Conservation (phyloP, 495 filamentous ascomycete species). For the Neurospora cerealis region DNA sequence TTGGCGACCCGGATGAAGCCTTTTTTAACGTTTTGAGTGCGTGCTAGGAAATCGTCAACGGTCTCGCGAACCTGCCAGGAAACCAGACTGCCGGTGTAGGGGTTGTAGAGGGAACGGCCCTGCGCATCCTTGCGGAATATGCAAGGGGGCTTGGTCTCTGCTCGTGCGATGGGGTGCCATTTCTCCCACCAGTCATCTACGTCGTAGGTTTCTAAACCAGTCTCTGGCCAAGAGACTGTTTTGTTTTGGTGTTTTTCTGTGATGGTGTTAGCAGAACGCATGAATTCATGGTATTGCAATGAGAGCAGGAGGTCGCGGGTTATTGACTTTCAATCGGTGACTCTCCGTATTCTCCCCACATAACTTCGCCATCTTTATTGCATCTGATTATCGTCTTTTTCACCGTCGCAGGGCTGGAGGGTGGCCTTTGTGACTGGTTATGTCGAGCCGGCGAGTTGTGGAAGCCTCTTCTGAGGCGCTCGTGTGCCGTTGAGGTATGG, state of each 20-base stretch:
- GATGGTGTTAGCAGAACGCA: neutral
- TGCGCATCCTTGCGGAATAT: neutral
- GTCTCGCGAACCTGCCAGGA: constrained; percentile 49
- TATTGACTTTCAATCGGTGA: neutral
- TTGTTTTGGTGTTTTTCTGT: constrained; percentile 44
- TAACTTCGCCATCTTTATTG: neutral
- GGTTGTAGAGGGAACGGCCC: constrained; percentile 27
- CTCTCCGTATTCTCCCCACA: neutral
- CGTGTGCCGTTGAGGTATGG: neutral
- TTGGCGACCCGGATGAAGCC: constrained; percentile 49
- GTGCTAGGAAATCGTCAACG: constrained; percentile 49
- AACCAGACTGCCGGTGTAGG: constrained; percentile 27
- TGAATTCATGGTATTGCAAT: neutral
- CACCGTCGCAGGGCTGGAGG: neutral
- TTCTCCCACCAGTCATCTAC: constrained; percentile 21
- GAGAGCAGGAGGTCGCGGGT: neutral
- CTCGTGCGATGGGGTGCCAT: constrained; percentile 3
- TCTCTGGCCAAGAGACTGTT: constrained; percentile 14
- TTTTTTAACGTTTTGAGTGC: constrained; percentile 11
- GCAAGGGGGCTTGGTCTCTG: neutral
- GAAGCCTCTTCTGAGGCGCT: neutral
- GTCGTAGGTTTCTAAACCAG: constrained; percentile 33
- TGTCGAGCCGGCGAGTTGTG: neutral
- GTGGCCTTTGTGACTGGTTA: neutral
- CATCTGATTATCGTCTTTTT: neutral